Conservation (phyloP, 1,284 basidiomycete genomes). For the Rhodotorula sp. region DNA sequence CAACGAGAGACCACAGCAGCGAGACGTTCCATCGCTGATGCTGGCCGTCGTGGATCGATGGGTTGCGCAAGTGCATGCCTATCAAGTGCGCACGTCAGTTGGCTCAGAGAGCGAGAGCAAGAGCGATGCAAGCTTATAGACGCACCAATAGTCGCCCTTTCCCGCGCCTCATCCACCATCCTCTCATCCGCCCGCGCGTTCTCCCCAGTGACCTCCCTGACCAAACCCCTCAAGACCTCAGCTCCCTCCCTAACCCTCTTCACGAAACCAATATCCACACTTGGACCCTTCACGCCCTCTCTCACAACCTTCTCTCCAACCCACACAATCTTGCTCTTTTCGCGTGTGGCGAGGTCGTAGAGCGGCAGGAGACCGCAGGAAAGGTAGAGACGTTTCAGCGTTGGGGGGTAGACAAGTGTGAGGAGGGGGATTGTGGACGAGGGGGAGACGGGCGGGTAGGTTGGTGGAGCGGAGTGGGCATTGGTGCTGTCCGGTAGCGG, state of each 20-base stretch:
- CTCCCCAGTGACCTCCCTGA: slow-evolving; percentile 1
- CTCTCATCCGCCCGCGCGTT: background rate
- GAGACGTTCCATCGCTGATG: slow-evolving; percentile 36
- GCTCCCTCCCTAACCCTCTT: slow-evolving; percentile 25
- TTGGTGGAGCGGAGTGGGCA: slow-evolving; percentile 4
- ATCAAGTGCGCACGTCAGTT: background rate
- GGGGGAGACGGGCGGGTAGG: background rate
- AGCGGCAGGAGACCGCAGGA: slow-evolving; percentile 56
- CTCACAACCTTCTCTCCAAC: slow-evolving; percentile 70
- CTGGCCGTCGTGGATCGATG: slow-evolving; percentile 60
- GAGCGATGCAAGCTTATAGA: background rate
- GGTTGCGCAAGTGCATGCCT: slow-evolving; percentile 67
- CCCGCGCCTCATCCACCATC: slow-evolving; percentile 4
- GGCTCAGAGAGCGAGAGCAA: background rate
- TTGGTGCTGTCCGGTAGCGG: slow-evolving; percentile 3
- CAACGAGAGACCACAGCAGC: slow-evolving; percentile 31
- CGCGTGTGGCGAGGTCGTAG: slow-evolving; percentile 64
- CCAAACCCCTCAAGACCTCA: background rate
- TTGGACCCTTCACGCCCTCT: slow-evolving; percentile 65
- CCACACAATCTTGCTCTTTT: slow-evolving; percentile 63
- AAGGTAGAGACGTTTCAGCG: slow-evolving; percentile 67
- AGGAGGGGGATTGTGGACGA: slow-evolving; percentile 6
- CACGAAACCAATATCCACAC: slow-evolving; percentile 16
- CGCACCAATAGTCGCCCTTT: slow-evolving; percentile 25
- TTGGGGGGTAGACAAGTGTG: slow-evolving; percentile 36